phyloP scores from a whole-genome alignment of 306 rosid species.

The Fragaria ananassa region DNA sequence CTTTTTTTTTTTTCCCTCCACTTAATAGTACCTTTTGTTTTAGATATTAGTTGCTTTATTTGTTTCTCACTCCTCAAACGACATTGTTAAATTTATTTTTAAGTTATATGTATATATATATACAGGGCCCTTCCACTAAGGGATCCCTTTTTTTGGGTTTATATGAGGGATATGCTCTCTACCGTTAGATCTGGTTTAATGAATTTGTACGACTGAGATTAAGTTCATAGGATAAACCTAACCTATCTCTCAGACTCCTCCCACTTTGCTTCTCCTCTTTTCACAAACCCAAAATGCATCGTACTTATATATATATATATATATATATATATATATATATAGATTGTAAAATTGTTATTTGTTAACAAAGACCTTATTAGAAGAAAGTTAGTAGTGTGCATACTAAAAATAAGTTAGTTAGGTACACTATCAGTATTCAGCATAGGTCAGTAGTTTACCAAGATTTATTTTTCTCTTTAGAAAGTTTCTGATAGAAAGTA shows the following conservation, averaged over 20 bases:
- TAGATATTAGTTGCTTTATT: constrained; percentile 5
- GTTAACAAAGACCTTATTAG: not conserved
- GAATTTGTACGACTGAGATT: too few relatives aligned
- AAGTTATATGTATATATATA: too few relatives aligned
- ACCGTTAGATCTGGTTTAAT: too few relatives aligned
- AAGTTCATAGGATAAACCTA: too few relatives aligned
- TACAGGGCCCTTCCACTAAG: too few relatives aligned
- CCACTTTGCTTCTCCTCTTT: too few relatives aligned
- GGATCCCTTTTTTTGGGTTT: too few relatives aligned
- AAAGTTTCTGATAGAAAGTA: not conserved
- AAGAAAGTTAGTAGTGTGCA: not conserved
- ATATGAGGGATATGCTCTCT: too few relatives aligned
- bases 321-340: too few relatives aligned
- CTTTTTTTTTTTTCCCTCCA: constrained; percentile 11
- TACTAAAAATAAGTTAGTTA: not conserved
- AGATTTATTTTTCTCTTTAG: not conserved
- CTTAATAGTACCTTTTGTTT: constrained; percentile 8
- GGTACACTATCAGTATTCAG: not conserved
- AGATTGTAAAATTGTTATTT: not conserved
- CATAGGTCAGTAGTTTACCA: not conserved
- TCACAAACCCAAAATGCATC: too few relatives aligned
- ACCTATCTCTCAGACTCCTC: too few relatives aligned
- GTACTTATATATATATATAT: too few relatives aligned
- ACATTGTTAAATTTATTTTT: not conserved
- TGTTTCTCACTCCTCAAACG: not conserved